phyloP scores from a whole-genome alignment of 2,329 filamentous ascomycete species.

The Pseudopyrenochaeta lycopersici region DNA sequence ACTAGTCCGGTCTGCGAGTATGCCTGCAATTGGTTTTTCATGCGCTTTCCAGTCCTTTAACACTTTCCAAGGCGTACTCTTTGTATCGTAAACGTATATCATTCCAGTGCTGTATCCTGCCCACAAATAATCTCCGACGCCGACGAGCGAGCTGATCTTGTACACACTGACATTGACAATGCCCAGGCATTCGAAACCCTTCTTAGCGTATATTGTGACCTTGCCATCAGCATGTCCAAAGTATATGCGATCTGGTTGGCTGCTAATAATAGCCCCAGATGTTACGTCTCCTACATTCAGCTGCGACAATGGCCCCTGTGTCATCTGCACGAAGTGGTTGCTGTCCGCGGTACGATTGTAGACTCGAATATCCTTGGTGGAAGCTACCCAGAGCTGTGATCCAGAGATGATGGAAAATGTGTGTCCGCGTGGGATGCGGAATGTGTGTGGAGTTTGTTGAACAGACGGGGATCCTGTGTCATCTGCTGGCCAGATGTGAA shows the following conservation, averaged over 20 bases:
- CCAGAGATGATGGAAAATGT: conserved; percentile 90
- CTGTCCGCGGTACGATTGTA: conserved; percentile 78
- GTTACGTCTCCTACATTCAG: conserved; percentile 86
- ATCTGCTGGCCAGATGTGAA: conserved; percentile 88
- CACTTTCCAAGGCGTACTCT: conserved; percentile 82
- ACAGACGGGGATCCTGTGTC: conserved; percentile 78
- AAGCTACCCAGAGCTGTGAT: conserved; percentile 85
- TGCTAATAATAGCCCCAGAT: conserved; percentile 78
- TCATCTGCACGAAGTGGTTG: conserved; percentile 76
- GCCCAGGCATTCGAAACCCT: conserved; percentile 78
- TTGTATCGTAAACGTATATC: conserved; percentile 91
- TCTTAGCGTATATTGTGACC: conserved; percentile 87
- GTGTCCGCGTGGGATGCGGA: conserved; percentile 80
- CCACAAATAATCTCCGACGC: conserved; percentile 86
- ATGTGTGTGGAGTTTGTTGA: conserved; percentile 76
- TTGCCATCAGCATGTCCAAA: conserved; percentile 95
- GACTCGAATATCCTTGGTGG: conserved; percentile 85
- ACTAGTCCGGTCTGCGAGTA: conserved; percentile 81
- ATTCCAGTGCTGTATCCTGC: conserved; percentile 94
- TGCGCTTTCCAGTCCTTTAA: conserved; percentile 97
- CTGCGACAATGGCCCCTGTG: conserved; percentile 74
- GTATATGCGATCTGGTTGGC: conserved; percentile 80
- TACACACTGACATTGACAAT: conserved; percentile 89
- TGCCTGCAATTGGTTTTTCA: conserved; percentile 78
- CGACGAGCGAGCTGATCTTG: conserved; percentile 89